phyloP scores from a whole-genome alignment of 257 asterid species.

The Przewalskia tangutica region DNA sequence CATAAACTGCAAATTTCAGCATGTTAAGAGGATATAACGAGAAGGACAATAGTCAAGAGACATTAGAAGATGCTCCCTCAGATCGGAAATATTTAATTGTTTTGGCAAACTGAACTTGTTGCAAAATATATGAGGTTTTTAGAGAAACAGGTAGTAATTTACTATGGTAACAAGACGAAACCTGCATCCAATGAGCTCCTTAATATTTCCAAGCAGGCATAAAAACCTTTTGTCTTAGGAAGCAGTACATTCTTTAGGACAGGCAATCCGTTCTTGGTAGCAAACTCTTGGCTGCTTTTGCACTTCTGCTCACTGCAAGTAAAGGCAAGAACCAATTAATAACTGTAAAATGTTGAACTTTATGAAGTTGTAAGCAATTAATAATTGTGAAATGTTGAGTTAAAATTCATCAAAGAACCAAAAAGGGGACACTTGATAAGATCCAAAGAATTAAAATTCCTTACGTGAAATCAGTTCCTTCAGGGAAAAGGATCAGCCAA shows the following conservation, averaged over 20 bases:
- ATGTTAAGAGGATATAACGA: background rate
- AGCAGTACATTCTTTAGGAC: constrained; percentile 65
- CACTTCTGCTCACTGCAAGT: constrained; percentile 70
- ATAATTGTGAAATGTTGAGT: too few relatives aligned
- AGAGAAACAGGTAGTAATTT: too few relatives aligned
- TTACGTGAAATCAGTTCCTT: constrained; percentile 93
- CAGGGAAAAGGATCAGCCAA: constrained; percentile 86
- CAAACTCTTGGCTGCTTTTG: constrained; percentile 55
- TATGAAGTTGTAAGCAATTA: too few relatives aligned
- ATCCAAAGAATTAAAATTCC: background rate
- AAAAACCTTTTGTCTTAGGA: constrained; percentile 77
- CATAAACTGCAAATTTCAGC: constrained; percentile 52
- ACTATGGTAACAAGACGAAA: background rate
- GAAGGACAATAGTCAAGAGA: too few relatives aligned
- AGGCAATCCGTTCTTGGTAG: constrained; percentile 67
- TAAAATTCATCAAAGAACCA: background rate
- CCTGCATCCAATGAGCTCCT: constrained; percentile 82
- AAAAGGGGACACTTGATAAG: background rate
- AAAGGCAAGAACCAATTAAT: background rate
- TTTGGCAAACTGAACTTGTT: too few relatives aligned
- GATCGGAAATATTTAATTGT: too few relatives aligned
- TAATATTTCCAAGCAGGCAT: constrained; percentile 50
- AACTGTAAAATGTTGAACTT: too few relatives aligned
- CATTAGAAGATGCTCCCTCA: too few relatives aligned
- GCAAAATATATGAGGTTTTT: too few relatives aligned